These are phyloP conservation scores for Blastocystis sp. DNA, from an alignment of 352 stramenopile species.

Conservation along the genomic window DNA sequence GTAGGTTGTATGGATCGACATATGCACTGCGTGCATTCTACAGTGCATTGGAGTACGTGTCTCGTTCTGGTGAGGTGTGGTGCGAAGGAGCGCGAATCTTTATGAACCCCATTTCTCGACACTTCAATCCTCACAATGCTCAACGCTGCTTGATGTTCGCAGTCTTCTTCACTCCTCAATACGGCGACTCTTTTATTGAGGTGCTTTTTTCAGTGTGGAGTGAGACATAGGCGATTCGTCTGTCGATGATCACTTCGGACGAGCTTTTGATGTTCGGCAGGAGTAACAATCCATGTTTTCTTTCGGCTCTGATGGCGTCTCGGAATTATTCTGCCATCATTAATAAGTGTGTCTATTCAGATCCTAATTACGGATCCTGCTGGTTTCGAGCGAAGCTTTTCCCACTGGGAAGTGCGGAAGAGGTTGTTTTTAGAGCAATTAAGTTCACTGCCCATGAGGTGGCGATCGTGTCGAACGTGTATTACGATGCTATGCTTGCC, in stretches of 20 bases:
- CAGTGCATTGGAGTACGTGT: neutral
- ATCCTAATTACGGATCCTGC: conserved; percentile 37
- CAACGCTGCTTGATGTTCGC: neutral
- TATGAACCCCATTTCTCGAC: neutral
- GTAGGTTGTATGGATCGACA: neutral
- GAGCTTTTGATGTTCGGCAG: neutral
- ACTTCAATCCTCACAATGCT: conserved; percentile 23
- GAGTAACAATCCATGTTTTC: neutral
- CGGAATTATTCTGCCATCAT: neutral
- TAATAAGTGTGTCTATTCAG: conserved; percentile 30
- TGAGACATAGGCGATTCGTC: neutral
- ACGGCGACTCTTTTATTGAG: conserved; percentile 52
- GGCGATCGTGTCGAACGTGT: neutral
- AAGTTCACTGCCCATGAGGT: conserved; percentile 18
- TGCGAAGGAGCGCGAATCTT: conserved; percentile 54
- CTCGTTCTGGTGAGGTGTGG: conserved; percentile 39
- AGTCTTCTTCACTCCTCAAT: conserved; percentile 54
- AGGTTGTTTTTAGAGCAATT: conserved; percentile 5
- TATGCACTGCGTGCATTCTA: neutral
- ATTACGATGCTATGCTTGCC: conserved; percentile 31
- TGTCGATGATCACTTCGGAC: neutral
- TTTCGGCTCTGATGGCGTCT: neutral
- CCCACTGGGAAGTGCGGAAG: conserved; percentile 11
- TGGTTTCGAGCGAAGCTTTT: conserved; percentile 47
- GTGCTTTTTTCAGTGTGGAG: neutral